Evolutionary conservation across 371 early-diverging fungal genomes (phyloP).

Genomic region (Mortierella sp.): DNA sequence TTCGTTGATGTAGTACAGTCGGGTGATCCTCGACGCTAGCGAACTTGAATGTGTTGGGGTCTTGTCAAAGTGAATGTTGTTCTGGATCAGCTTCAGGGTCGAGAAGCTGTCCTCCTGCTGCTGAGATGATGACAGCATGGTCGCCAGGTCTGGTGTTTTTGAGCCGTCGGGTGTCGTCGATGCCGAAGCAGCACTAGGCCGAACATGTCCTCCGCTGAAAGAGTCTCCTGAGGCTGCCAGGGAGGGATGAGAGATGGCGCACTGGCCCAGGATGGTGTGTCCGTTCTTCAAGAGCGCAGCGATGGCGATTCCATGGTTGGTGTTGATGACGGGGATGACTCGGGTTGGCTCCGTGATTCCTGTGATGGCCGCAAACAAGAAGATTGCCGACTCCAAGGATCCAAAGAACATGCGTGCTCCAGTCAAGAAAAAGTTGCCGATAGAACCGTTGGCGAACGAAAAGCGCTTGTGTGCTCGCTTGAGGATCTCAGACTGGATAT

Average conservation of each 20-base stretch:
- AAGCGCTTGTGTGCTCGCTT: conserved; percentile 74
- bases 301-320: conserved; percentile 71
- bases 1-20: conserved; percentile 78
- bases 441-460: conserved; percentile 78
- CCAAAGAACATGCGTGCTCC: conserved; percentile 80
- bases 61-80: conserved; percentile 56
- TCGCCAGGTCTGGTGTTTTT: conserved; percentile 33
- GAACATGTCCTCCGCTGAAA: conserved; percentile 26
- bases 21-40: conserved; percentile 63
- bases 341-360: conserved; percentile 68
- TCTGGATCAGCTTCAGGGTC: conserved; percentile 44
- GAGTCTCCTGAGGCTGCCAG: conserved; percentile 34
- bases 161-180: conserved; percentile 28
- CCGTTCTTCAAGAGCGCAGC: conserved; percentile 73
- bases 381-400: conserved; percentile 77
- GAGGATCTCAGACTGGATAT: conserved; percentile 76
- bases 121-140: conserved; percentile 38
- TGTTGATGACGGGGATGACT: conserved; percentile 74
- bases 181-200: conserved; percentile 18
- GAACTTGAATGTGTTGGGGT: conserved; percentile 29
- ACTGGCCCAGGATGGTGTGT: conserved; percentile 69
- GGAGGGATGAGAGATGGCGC: conserved; percentile 79
- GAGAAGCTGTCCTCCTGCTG: conserved; percentile 50
- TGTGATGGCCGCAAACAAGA: conserved; percentile 73
- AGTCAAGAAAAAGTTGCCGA: conserved; percentile 84